Percentiles rank a stretch among this genome's conserved stretches.
phyloP scores from a whole-genome alignment of 2,329 filamentous ascomycete genomes.

The Mollisiaceae sp. region DNA sequence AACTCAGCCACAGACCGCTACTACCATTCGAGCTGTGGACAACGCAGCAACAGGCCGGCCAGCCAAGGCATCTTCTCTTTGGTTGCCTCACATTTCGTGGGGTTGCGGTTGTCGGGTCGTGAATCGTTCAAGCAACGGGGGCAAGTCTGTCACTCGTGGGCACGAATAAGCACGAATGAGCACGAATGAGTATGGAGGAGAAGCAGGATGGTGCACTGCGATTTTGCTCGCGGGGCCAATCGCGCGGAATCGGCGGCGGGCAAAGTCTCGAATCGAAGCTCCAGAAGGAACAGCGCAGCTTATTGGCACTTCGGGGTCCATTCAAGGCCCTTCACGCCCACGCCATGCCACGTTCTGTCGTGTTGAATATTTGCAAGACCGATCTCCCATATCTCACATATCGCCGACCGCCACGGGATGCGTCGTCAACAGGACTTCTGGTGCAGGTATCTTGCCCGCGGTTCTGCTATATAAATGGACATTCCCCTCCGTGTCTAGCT shows the following conservation, averaged over 20 bases:
- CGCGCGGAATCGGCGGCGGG: conserved; percentile 14
- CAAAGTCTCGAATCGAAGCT: not conserved
- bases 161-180: not conserved
- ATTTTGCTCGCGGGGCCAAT: conserved; percentile 13
- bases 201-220: not conserved
- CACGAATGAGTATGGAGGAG: not conserved
- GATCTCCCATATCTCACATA: conserved; percentile 7
- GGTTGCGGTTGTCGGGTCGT: conserved; percentile 17
- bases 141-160: not conserved
- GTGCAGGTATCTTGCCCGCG: conserved; percentile 7
- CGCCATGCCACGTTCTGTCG: conserved; percentile 5
- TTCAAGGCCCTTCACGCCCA: not conserved
- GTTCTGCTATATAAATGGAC: conserved; percentile 8
- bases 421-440: not conserved
- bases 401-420: not conserved
- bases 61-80: conserved; percentile 24
- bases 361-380: not conserved
- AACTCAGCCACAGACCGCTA: conserved; percentile 27
- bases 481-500: conserved; percentile 8
- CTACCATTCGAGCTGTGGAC: conserved; percentile 18
- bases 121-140: not conserved
- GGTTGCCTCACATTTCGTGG: conserved; percentile 25
- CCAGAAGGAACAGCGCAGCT: no score
- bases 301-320: not conserved
- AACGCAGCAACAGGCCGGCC: conserved; percentile 24